These are phyloP conservation scores for Eucalyptus urophylla DNA, from an alignment of 345 rosid species.

Conservation along the genomic window DNA sequence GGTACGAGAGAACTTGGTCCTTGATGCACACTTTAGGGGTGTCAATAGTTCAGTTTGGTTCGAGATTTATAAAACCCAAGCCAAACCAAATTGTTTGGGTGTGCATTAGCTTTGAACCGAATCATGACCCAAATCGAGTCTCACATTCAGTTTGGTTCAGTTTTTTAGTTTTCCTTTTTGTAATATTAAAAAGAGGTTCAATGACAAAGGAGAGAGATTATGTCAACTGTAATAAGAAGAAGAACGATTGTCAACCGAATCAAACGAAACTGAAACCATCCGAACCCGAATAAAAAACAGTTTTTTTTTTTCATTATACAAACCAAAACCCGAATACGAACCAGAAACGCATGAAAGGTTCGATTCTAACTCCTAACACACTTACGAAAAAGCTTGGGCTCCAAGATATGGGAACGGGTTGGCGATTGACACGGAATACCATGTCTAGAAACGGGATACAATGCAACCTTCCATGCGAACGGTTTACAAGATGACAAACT, in stretches of 20 bases:
- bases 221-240: background rate
- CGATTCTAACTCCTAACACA: background rate
- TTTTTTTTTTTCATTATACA: background rate
- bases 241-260: background rate
- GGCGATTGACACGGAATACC: background rate
- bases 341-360: background rate
- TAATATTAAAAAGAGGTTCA: background rate
- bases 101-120: background rate
- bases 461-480: background rate
- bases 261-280: too few species aligned
- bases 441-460: background rate
- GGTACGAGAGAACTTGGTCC: background rate
- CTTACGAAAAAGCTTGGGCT: background rate
- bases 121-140: background rate
- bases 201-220: background rate
- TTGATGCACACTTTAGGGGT: background rate
- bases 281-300: too few species aligned
- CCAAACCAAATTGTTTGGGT: background rate
- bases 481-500: background rate
- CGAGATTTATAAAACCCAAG: background rate
- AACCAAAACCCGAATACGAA: background rate
- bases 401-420: background rate
- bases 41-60: background rate
- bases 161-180: background rate
- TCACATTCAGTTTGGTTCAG: background rate